phyloP scores from a whole-genome alignment of 805 yeast species.

The Monosporozyma yasuniensis region DNA sequence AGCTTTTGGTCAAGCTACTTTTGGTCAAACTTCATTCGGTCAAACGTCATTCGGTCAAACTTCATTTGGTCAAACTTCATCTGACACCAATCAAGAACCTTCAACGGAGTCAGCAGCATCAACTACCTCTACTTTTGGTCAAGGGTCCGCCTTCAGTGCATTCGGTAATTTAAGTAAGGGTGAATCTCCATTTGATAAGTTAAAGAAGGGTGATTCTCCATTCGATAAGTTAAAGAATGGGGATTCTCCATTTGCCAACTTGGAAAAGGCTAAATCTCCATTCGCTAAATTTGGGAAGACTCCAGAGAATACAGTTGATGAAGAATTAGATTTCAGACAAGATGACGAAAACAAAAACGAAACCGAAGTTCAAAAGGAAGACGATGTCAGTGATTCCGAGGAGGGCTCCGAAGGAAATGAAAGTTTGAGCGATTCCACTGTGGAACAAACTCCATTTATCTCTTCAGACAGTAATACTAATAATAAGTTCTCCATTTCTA shows the following conservation, averaged over 20 bases:
- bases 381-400: background rate
- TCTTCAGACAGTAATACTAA: background rate
- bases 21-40: constrained; percentile 14
- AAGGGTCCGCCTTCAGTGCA: background rate
- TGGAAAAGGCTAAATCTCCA: background rate
- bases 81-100: background rate
- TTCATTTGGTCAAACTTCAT: constrained; percentile 10
- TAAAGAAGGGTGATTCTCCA: constrained; percentile 13
- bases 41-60: constrained; percentile 4
- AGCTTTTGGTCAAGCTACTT: constrained; percentile 19
- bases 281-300: background rate
- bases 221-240: constrained; percentile 6
- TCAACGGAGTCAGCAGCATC: background rate
- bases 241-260: constrained; percentile 10
- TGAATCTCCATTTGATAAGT: background rate
- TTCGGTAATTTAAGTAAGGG: background rate
- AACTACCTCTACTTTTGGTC: background rate
- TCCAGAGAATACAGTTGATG: background rate
- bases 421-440: constrained; percentile 16
- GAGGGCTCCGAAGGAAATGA: constrained; percentile 3
- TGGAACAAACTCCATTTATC: constrained; percentile 15
- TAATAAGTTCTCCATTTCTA: constrained; percentile 11
- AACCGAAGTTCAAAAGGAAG: constrained; percentile 1
- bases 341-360: background rate
- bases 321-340: background rate